These are phyloP conservation scores for Mucor indicus DNA, from an alignment of 371 early-diverging fungal species.

Conservation along the genomic window DNA sequence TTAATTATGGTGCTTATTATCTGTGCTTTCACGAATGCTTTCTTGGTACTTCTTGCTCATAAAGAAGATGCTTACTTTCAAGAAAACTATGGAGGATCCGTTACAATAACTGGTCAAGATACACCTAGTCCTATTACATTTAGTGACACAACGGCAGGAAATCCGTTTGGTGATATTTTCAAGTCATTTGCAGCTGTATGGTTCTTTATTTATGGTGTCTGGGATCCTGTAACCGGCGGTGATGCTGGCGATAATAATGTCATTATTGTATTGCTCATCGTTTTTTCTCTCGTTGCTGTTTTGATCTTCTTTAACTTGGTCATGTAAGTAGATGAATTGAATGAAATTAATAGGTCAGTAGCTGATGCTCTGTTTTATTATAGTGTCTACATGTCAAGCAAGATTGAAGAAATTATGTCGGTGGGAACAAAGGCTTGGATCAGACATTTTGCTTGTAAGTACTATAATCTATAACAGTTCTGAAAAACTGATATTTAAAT, in stretches of 20 bases:
- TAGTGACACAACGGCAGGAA: not conserved
- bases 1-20: conserved; percentile 9
- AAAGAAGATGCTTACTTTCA: conserved; percentile 5
- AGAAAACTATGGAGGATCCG: conserved; percentile 3
- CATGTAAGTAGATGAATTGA: conserved; percentile 5
- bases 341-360: not conserved
- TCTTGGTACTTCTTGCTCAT: conserved; percentile 1
- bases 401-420: conserved; percentile 5
- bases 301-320: conserved; percentile 16
- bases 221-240: conserved; percentile 11
- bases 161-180: conserved; percentile 3
- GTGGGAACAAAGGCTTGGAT: conserved; percentile 12
- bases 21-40: conserved; percentile 10
- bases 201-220: conserved; percentile 15
- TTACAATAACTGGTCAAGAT: not conserved
- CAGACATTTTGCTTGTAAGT: conserved; percentile 9
- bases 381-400: conserved; percentile 16
- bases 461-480: too few species aligned
- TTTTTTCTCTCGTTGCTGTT: conserved; percentile 9
- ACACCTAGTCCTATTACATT: not conserved
- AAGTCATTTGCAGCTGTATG: conserved; percentile 4
- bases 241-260: conserved; percentile 10
- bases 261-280: not conserved
- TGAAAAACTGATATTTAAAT: too few species aligned
- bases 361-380: not conserved